Conservation (phyloP, 768 basidiomycete genomes). For the Suillus cothurnatus region DNA sequence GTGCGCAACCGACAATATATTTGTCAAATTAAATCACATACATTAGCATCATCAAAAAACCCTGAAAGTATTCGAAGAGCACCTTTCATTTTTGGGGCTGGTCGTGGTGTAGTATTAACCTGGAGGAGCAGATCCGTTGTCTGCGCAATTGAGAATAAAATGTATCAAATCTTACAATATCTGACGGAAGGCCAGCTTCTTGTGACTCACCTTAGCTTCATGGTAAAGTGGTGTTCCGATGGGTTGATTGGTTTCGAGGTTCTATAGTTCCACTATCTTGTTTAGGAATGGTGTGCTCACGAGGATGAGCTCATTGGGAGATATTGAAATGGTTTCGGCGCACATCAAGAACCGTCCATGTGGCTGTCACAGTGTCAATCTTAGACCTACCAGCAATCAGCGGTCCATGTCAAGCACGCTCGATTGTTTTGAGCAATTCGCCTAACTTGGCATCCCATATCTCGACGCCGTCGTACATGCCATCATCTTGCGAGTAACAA, state of each 20-base stretch:
- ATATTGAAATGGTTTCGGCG: not conserved
- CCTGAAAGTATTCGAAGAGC: not conserved
- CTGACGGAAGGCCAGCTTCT: not conserved
- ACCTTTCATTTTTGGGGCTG: no score
- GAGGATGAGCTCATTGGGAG: not conserved
- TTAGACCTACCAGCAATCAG: no score
- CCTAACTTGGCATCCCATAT: no score
- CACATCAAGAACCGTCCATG: no score
- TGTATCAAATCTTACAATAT: not conserved
- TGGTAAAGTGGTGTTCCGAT: not conserved
- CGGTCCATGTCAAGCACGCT: no score
- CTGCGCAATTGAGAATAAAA: not conserved
- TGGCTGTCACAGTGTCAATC: no score
- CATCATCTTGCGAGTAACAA: not conserved
- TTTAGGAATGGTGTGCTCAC: rapidly evolving
- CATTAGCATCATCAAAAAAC: not conserved
- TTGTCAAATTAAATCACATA: not conserved
- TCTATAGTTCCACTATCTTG: not conserved
- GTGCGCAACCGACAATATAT: not conserved
- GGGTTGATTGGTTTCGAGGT: not conserved
- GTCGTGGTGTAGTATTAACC: not conserved
- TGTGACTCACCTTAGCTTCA: not conserved
- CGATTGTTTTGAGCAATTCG: no score
- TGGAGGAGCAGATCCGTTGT: not conserved
- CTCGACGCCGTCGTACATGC: no score